Conservation (phyloP, 176 grass and related monocot species). For the Cocos nucifera region DNA sequence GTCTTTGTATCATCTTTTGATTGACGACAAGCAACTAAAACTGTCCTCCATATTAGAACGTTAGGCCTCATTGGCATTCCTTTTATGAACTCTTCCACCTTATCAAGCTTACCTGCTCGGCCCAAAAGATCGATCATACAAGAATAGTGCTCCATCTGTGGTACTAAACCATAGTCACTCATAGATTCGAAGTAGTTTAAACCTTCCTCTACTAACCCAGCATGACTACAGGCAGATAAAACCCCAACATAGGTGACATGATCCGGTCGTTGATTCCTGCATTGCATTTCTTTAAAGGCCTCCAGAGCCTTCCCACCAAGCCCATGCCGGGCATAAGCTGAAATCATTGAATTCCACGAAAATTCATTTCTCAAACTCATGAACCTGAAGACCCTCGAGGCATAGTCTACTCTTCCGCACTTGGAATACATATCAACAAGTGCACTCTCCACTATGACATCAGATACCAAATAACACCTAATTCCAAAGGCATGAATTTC, state of each 20-base stretch:
- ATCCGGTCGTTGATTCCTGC: constrained; percentile 29
- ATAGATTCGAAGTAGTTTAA: constrained; percentile 64
- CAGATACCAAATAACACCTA: constrained; percentile 45
- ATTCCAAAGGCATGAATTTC: constrained; percentile 76
- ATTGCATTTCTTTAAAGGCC: constrained; percentile 62
- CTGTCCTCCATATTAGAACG: constrained; percentile 70
- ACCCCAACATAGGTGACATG: constrained; percentile 68
- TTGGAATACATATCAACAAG: constrained; percentile 86
- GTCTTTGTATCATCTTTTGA: constrained; percentile 46
- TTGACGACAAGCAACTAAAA: constrained; percentile 57
- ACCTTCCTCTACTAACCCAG: constrained; percentile 71
- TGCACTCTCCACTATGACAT: constrained; percentile 63
- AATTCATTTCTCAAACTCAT: constrained; percentile 63
- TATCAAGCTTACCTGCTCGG: constrained; percentile 49
- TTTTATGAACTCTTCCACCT: constrained; percentile 58
- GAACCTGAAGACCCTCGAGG: constrained; percentile 56
- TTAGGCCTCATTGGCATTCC: constrained; percentile 79
- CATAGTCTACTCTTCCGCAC: constrained; percentile 77
- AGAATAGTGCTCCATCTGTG: constrained; percentile 69
- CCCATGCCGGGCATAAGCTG: constrained; percentile 70
- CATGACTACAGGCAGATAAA: constrained; percentile 80
- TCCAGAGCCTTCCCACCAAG: constrained; percentile 56
- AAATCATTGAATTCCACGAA: constrained; percentile 91
- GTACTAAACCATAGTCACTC: constrained; percentile 32
- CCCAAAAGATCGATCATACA: constrained; percentile 77